phyloP scores from a whole-genome alignment of 2,329 filamentous ascomycete genomes.

The Fusarium guadeloupense region DNA sequence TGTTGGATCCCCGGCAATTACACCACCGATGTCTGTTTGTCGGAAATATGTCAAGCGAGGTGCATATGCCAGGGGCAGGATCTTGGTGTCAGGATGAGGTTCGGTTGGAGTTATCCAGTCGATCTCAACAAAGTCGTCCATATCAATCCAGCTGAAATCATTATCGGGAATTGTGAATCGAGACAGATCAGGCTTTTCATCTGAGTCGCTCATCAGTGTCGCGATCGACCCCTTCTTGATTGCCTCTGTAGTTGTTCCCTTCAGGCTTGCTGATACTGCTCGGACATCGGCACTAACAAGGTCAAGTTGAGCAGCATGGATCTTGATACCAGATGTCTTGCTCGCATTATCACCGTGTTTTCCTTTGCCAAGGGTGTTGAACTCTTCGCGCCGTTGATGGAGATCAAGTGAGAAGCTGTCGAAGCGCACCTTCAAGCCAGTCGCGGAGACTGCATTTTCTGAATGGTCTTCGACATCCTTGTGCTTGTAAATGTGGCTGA shows the following conservation, averaged over 20 bases:
- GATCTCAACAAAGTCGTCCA: slow-evolving; percentile 98
- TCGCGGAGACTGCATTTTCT: slow-evolving; percentile 82
- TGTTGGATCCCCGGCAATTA: slow-evolving; percentile 81
- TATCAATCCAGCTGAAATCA: slow-evolving; percentile 96
- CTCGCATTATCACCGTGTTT: slow-evolving; percentile 72
- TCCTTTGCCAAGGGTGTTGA: slow-evolving; percentile 81
- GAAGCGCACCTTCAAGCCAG: slow-evolving; percentile 93
- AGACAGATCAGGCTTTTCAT: slow-evolving; percentile 76
- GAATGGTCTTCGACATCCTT: slow-evolving; percentile 90
- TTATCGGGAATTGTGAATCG: slow-evolving; percentile 95
- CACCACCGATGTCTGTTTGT: slow-evolving; percentile 89
- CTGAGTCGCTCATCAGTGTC: slow-evolving; percentile 61
- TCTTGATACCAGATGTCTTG: slow-evolving; percentile 91
- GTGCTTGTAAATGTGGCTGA: slow-evolving; percentile 98
- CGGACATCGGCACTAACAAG: slow-evolving; percentile 91
- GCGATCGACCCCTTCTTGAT: slow-evolving; percentile 69
- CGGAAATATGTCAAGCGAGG: slow-evolving; percentile 98
- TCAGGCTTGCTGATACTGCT: slow-evolving; percentile 90
- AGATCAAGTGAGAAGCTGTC: slow-evolving; percentile 98
- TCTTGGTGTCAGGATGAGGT: slow-evolving; percentile 91
- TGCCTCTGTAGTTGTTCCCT: slow-evolving; percentile 79
- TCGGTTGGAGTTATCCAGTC: slow-evolving; percentile 95
- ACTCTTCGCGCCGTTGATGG: slow-evolving; percentile 92
- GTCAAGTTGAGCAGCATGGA: slow-evolving; percentile 93
- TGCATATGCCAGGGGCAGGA: slow-evolving; percentile 88